phyloP scores from a whole-genome alignment of 2,329 filamentous ascomycete genomes.

The Aschersonia sp. region DNA sequence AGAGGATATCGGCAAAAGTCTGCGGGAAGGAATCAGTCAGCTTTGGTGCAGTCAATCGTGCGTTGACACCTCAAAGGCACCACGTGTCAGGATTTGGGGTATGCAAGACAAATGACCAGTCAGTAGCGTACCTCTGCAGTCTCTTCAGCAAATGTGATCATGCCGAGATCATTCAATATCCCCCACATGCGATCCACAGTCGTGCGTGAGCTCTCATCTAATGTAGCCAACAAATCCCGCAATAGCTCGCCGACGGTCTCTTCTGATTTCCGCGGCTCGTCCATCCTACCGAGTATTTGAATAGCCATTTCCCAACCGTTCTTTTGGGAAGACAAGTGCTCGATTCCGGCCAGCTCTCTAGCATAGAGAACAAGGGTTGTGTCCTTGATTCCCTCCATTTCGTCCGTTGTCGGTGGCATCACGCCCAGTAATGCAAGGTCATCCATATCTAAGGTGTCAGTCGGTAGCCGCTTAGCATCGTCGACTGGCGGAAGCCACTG shows the following conservation, averaged over 20 bases:
- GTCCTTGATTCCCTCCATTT: conserved; percentile 59
- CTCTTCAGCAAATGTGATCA: conserved; percentile 64
- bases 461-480: conserved; percentile 28
- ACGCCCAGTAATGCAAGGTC: conserved; percentile 73
- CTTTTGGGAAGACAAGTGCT: conserved; percentile 30
- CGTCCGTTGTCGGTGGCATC: conserved; percentile 41
- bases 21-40: conserved; percentile 22
- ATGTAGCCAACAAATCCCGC: conserved; percentile 42
- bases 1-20: conserved; percentile 72
- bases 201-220: conserved; percentile 50
- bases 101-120: neutral
- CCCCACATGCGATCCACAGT: conserved; percentile 73
- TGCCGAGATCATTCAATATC: conserved; percentile 63
- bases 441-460: conserved; percentile 62
- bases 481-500: conserved; percentile 55
- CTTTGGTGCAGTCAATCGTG: neutral
- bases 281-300: conserved; percentile 67
- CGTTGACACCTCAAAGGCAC: neutral
- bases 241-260: conserved; percentile 63
- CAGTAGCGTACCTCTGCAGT: conserved; percentile 59
- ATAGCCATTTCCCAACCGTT: conserved; percentile 88
- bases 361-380: conserved; percentile 68
- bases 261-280: conserved; percentile 56
- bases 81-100: neutral
- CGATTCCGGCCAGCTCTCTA: conserved; percentile 44